Base-by-base conservation (phyloP, 148 eudicot species). In the Vaccinium macrocarpon region DNA sequence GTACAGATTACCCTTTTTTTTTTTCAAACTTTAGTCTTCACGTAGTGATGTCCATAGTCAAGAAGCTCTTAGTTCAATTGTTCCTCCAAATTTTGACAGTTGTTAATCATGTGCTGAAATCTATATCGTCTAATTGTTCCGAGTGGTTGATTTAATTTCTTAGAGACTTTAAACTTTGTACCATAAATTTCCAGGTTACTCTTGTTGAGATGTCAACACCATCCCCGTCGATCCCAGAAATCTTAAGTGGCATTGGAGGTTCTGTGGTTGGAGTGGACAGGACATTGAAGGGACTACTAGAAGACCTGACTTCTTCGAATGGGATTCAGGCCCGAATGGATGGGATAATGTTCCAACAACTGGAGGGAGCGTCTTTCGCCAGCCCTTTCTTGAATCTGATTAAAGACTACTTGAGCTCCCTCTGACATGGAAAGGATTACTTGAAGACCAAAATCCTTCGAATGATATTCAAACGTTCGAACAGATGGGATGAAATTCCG, bases 261-360 rank as follows among this genome's bases (percentile, higher is more conserved):
- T 86, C 97, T 25, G 76, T 94, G 32, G 85, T 83, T 52, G 95
- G 92, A 53, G 94, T 90, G 13, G 92, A 94, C 68, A 80, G 29
- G 80, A 88, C 91, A 29, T 79, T 94, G 68, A 92, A 85, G 86
- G 88, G 86, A 81, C 82, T 95, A 81, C 85, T 91, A 29, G 86
- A 90, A 74, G 93, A 90, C 18, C 84, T 93, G 88, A 76, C 96
- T 52, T 87, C 82, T 42, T 84, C 91, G 3, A 90, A 91, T 19
- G 98, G 98, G 12, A 87, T 95, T 73, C 98, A 95, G 87, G 98
- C 96, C 56, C 91, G 98, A 64, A 94, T 95, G 98, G 98, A 95
- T 55, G 94, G 95, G 2, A 94, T 93, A 81, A 88, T 93, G 86
- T 91, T 92, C 49, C 92, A 95, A 90, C 86, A 88, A 72, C 70